These are phyloP conservation scores for Termitomyces sp. DNA, from an alignment of 768 basidiomycete genomes.

Conservation along the genomic window DNA sequence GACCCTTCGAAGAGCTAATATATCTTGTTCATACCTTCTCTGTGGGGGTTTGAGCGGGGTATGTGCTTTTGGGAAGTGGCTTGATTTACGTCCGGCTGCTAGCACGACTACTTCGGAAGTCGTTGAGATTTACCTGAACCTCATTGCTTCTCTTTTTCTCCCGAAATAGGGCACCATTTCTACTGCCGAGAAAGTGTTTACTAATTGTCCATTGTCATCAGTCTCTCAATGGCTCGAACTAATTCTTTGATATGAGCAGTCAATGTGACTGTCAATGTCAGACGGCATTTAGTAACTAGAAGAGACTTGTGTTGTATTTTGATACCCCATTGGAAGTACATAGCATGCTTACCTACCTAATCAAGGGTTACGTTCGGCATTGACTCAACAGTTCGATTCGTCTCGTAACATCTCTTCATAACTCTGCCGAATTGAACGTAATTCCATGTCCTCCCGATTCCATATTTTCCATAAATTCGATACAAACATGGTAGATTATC, in stretches of 20 bases:
- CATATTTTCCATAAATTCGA: neutral
- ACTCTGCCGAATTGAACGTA: neutral
- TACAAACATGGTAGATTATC: neutral
- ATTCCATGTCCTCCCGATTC: neutral
- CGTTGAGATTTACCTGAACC: slow-evolving; percentile 3
- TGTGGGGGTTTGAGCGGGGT: neutral
- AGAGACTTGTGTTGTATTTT: neutral
- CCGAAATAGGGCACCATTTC: neutral
- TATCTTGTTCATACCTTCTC: neutral
- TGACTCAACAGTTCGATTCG: too few relatives aligned
- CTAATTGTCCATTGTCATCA: neutral
- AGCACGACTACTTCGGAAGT: neutral
- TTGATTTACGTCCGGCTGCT: slow-evolving; percentile 56
- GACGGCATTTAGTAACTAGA: too few relatives aligned
- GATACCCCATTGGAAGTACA: neutral
- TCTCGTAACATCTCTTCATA: neutral
- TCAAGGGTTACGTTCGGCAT: neutral
- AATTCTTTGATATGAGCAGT: neutral
- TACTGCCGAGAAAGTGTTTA: neutral
- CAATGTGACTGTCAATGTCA: neutral
- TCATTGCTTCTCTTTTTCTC: neutral
- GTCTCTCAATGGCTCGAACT: neutral
- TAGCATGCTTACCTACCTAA: neutral
- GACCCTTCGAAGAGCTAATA: slow-evolving; percentile 47
- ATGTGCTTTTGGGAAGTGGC: slow-evolving; percentile 38